Percentiles rank a stretch among this genome's conserved stretches.
These are phyloP conservation scores for Ceratocystis eucalypticola DNA, from an alignment of 2,329 filamentous ascomycete genomes.

Conservation along the genomic window DNA sequence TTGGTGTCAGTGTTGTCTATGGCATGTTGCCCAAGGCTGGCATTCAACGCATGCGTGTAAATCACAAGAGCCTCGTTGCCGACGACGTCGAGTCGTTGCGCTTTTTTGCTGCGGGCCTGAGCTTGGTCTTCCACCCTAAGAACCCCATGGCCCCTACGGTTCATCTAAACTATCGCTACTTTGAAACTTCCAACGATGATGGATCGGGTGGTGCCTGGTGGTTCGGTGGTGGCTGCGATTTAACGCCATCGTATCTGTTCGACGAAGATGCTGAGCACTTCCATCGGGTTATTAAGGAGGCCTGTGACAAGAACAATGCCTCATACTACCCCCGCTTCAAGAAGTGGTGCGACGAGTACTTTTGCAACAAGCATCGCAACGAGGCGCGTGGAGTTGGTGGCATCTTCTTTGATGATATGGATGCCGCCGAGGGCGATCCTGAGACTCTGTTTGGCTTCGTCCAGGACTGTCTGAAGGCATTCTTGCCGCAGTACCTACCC, in stretches of 20 bases:
- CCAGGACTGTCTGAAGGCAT: conserved; percentile 70
- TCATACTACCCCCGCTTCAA: conserved; percentile 91
- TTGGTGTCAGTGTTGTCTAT: conserved; percentile 91
- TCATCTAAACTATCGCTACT: conserved; percentile 96
- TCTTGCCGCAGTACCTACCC: conserved; percentile 80
- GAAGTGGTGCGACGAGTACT: conserved; percentile 97
- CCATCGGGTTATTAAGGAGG: conserved; percentile 82
- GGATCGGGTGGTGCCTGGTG: conserved; percentile 81
- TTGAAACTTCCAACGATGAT: conserved; percentile 81
- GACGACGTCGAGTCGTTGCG: conserved; percentile 63
- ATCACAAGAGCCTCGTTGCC: conserved; percentile 77
- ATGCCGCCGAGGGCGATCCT: conserved; percentile 70
- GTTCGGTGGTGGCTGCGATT: conserved; percentile 90
- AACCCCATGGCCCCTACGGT: conserved; percentile 98
- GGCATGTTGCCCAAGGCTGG: conserved; percentile 75
- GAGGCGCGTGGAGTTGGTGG: conserved; percentile 83
- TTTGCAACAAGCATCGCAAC: conserved; percentile 78
- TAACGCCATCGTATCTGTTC: conserved; percentile 88
- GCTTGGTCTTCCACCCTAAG: conserved; percentile 79
- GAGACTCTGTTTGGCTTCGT: conserved; percentile 85
- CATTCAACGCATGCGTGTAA: conserved; percentile 83
- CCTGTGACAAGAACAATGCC: conserved; percentile 86
- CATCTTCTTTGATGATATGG: conserved; percentile 97
- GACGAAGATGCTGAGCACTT: conserved; percentile 96
- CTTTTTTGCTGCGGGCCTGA: conserved; percentile 91